These are phyloP conservation scores for Clonostachys solani DNA, from an alignment of 2,329 filamentous ascomycete genomes.

Conservation along the genomic window DNA sequence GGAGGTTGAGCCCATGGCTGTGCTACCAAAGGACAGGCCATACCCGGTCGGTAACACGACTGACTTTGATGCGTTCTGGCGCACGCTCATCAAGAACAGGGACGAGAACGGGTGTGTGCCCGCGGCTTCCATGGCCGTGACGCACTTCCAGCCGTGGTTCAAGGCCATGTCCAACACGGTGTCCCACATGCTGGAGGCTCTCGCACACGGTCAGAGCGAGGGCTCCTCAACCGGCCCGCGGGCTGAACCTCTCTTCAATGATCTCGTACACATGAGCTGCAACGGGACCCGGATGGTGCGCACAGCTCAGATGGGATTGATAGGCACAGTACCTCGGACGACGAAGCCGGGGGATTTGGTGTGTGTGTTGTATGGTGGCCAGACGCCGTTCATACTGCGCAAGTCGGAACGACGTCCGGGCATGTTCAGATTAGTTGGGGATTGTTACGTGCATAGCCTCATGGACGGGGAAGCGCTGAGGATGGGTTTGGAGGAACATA, in stretches of 20 bases:
- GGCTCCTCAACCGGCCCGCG: background rate
- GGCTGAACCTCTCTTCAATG: conserved; percentile 5
- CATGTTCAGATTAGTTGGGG: conserved; percentile 3
- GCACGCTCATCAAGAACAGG: conserved; percentile 4
- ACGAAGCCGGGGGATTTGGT: conserved; percentile 5
- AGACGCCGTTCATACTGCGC: conserved; percentile 8
- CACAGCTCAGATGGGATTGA: conserved; percentile 1
- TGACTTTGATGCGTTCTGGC: conserved; percentile 5
- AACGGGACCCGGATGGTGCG: conserved; percentile 4
- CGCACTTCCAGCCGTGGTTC: conserved; percentile 7
- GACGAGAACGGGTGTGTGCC: conserved; percentile 2
- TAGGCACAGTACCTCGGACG: conserved; percentile 4
- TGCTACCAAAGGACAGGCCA: conserved; percentile 1
- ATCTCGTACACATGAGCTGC: conserved; percentile 4
- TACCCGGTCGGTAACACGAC: conserved; percentile 2
- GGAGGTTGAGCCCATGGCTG: background rate
- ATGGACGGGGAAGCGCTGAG: conserved; percentile 26
- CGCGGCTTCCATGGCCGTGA: background rate
- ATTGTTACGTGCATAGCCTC: conserved; percentile 27
- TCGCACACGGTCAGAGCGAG: conserved; percentile 2
- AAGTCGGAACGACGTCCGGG: background rate
- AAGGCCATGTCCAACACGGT: conserved; percentile 1
- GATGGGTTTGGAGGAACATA: conserved; percentile 14
- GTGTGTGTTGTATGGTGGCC: conserved; percentile 6
- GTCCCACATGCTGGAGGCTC: conserved; percentile 3